Evolutionary conservation across 768 basidiomycete genomes (phyloP).

Genomic region (Coprinellus micaceus): DNA sequence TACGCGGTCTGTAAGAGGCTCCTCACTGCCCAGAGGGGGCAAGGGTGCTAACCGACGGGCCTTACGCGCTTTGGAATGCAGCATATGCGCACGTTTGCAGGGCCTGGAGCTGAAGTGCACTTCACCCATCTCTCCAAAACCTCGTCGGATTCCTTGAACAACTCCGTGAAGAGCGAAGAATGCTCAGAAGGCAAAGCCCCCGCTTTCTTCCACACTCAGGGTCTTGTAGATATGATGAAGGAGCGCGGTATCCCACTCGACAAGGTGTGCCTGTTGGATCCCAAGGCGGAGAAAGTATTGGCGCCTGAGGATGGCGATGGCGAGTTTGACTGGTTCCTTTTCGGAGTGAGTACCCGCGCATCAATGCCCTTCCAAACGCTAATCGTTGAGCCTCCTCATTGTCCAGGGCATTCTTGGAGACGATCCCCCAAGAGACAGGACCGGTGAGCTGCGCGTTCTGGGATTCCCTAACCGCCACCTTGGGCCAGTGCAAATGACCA

Average conservation of each 20-base stretch:
- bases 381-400: no score
- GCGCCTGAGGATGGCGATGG: conserved; percentile 74
- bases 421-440: conserved; percentile 93
- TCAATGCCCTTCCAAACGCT: not conserved
- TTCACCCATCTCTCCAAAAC: conserved; percentile 86
- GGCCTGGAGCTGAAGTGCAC: conserved; percentile 56
- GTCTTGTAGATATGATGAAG: conserved; percentile 61
- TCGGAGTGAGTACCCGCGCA: conserved; percentile 62
- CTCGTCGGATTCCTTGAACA: conserved; percentile 53
- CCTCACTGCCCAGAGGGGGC: not conserved
- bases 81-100: conserved; percentile 85
- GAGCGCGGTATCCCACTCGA: conserved; percentile 38
- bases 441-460: conserved; percentile 77
- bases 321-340: conserved; percentile 83
- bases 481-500: conserved; percentile 94
- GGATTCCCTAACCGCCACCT: conserved; percentile 88
- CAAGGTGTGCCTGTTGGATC: conserved; percentile 90
- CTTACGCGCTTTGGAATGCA: not conserved
- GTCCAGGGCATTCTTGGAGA: conserved; percentile 64
- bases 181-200: conserved; percentile 24
- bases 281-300: conserved; percentile 69
- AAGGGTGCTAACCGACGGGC: not conserved
- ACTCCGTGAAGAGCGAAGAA: conserved; percentile 23
- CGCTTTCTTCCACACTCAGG: conserved; percentile 45
- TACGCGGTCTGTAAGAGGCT: conserved; percentile 55